phyloP scores from a whole-genome alignment of 805 yeast genomes.

The Clavispora asparagi region DNA sequence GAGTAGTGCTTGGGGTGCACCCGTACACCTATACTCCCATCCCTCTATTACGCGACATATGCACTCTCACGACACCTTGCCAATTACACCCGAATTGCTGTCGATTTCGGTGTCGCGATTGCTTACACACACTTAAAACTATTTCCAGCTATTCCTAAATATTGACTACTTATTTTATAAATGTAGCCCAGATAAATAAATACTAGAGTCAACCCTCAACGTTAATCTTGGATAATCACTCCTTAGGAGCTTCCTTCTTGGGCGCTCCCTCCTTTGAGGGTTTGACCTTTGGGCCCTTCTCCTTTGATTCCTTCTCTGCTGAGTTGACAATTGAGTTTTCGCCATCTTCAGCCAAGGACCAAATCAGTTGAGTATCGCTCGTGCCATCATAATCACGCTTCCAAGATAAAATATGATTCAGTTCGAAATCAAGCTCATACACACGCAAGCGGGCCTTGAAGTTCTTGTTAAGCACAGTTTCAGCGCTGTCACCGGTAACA shows the following conservation, averaged over 20 bases:
- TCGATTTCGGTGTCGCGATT: too few species aligned
- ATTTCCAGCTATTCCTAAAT: too few species aligned
- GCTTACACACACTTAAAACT: too few species aligned
- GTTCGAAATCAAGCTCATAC: constrained; percentile 27
- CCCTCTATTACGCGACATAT: too few species aligned
- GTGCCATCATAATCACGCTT: constrained; percentile 22
- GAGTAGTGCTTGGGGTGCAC: constrained; percentile 3
- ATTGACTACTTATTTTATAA: too few species aligned
- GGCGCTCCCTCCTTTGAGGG: background rate
- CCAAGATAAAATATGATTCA: constrained; percentile 30
- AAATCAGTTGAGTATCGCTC: constrained; percentile 13
- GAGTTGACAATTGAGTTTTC: background rate
- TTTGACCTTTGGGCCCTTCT: background rate
- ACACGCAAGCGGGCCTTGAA: constrained; percentile 30
- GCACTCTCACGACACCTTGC: too few species aligned
- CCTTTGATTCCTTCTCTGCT: background rate
- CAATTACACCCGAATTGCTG: too few species aligned
- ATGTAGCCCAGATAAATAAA: too few species aligned
- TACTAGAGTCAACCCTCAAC: too few species aligned
- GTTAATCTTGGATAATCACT: background rate
- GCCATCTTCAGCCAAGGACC: constrained; percentile 3
- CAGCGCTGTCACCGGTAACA: constrained; percentile 34
- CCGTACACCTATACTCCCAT: constrained; percentile 10
- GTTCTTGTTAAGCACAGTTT: constrained; percentile 19
- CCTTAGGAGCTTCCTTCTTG: background rate